These are phyloP conservation scores for Ilex paraguariensis DNA, from an alignment of 305 asterid genomes.

Conservation along the genomic window DNA sequence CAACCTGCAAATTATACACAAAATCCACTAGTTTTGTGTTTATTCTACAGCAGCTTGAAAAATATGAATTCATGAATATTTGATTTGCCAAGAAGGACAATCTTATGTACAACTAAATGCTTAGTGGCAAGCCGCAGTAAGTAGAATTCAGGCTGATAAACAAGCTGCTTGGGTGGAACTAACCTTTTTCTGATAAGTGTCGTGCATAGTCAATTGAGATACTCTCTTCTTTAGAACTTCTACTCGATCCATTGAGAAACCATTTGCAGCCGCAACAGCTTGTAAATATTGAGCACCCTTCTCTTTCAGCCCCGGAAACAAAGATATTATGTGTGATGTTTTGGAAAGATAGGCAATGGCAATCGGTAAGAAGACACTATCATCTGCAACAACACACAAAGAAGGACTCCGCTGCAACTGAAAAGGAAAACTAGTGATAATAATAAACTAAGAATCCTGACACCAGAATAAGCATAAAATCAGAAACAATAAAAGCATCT, in stretches of 20 bases:
- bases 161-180: neutral
- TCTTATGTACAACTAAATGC: neutral
- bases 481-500: neutral
- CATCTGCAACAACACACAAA: constrained; percentile 77
- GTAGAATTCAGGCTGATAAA: neutral
- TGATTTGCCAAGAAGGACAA: neutral
- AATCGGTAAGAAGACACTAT: constrained; percentile 68
- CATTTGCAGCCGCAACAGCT: constrained; percentile 54
- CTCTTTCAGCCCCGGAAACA: constrained; percentile 76
- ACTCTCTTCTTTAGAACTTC: constrained; percentile 39
- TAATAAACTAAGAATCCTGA: neutral
- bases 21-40: neutral
- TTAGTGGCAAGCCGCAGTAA: neutral
- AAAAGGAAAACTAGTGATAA: constrained; percentile 18
- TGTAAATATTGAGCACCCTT: constrained; percentile 61
- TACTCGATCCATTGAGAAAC: constrained; percentile 55
- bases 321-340: constrained; percentile 57
- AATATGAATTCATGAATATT: too few relatives aligned
- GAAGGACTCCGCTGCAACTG: constrained; percentile 62
- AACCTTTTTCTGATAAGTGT: constrained; percentile 56
- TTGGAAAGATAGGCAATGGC: constrained; percentile 53
- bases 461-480: neutral
- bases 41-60: too few relatives aligned
- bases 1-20: constrained; percentile 49
- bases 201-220: constrained; percentile 41